Conservation (phyloP, 192 early-diverging fungal genomes). For the Coemansia sp. region DNA sequence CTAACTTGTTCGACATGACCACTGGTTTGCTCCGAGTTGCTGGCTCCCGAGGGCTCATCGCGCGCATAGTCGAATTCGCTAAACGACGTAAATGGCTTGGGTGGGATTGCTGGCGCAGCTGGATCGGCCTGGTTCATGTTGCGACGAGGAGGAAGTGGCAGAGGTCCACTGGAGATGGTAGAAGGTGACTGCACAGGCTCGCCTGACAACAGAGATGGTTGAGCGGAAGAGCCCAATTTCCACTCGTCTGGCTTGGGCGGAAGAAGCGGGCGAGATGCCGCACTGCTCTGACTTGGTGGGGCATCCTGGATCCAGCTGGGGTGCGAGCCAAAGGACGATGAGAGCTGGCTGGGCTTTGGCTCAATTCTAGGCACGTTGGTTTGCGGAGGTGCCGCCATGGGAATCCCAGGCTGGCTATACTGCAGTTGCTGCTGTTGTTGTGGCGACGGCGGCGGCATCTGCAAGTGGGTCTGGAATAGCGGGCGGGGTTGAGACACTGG, state of each 20-base stretch:
- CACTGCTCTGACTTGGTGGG: not conserved
- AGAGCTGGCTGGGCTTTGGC: constrained; percentile 13
- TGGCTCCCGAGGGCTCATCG: constrained; percentile 24
- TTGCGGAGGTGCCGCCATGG: constrained; percentile 1
- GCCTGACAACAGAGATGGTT: no score
- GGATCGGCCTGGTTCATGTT: constrained; percentile 20
- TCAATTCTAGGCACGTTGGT: not conserved
- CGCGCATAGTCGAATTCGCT: constrained; percentile 52
- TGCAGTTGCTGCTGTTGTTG: constrained; percentile 13
- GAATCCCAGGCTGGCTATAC: not conserved
- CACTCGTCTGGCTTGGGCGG: constrained; percentile 53
- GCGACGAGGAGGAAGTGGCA: constrained; percentile 14
- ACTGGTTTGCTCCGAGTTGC: constrained; percentile 13
- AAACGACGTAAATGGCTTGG: constrained; percentile 51
- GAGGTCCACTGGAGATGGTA: not conserved
- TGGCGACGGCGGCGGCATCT: not conserved
- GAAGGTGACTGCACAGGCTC: not conserved
- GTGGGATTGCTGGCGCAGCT: constrained; percentile 39
- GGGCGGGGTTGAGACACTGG: constrained; percentile 9
- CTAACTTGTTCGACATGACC: constrained; percentile 56
- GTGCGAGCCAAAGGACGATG: constrained; percentile 27
- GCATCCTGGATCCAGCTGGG: constrained; percentile 4
- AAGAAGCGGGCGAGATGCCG: constrained; percentile 19
- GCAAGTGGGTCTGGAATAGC: not conserved
- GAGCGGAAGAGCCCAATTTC: constrained; percentile 16